These are phyloP conservation scores for Glebionis coronaria DNA, from an alignment of 129 eudicot species.

Conservation along the genomic window DNA sequence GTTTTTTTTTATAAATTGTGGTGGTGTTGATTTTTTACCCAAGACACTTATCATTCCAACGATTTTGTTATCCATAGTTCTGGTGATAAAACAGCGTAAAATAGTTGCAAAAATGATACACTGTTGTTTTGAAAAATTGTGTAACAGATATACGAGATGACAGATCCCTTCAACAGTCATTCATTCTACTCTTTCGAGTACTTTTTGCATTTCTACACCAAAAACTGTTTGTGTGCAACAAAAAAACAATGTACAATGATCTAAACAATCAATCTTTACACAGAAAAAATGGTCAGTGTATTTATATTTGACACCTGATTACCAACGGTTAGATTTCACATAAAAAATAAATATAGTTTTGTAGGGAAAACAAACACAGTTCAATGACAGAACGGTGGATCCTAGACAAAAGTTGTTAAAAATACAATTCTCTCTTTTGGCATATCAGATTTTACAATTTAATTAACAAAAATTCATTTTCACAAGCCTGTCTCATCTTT, in stretches of 20 bases:
- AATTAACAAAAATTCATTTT: not conserved
- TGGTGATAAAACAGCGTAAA: not conserved
- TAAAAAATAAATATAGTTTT: not conserved
- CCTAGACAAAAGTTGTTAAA: not conserved
- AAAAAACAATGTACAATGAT: no score
- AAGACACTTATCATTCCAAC: not conserved
- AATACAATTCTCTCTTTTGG: not conserved
- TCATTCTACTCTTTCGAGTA: no score
- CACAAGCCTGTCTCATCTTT: not conserved
- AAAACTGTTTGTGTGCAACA: no score
- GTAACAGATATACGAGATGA: no score
- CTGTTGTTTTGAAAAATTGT: no score
- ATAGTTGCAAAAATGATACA: no score
- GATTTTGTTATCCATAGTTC: not conserved
- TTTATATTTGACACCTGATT: not conserved
- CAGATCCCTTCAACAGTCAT: no score
- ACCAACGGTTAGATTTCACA: not conserved
- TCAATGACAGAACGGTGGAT: not conserved
- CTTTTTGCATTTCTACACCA: no score
- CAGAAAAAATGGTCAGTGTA: not conserved
- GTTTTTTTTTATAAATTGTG: no score
- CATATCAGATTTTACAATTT: not conserved
- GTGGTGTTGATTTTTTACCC: not conserved
- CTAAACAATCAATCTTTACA: not conserved
- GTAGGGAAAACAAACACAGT: no score